These are phyloP conservation scores for Aspergillus neotritici DNA, from an alignment of 2,329 filamentous ascomycete genomes.

Conservation along the genomic window DNA sequence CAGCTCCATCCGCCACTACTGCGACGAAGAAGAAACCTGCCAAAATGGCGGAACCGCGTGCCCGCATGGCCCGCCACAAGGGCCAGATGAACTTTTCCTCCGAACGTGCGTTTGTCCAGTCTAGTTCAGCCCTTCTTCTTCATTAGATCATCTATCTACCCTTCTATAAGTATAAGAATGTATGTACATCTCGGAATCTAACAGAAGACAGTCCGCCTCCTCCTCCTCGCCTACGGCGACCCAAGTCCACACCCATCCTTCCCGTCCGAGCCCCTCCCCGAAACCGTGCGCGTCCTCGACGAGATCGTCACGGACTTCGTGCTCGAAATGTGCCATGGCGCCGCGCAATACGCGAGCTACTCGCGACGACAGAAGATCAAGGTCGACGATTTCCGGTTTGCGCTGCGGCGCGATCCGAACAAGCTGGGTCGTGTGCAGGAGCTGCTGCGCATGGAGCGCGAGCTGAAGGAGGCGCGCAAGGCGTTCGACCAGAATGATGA, in stretches of 20 bases:
- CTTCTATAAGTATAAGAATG: not conserved
- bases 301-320: constrained; percentile 97
- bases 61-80: constrained; percentile 72
- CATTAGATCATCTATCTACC: not conserved
- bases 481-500: constrained; percentile 43
- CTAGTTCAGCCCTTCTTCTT: not conserved
- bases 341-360: constrained; percentile 77
- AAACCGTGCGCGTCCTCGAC: constrained; percentile 82
- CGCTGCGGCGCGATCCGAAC: constrained; percentile 73
- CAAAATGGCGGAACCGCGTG: constrained; percentile 65
- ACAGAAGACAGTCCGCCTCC: constrained; percentile 32
- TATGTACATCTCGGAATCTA: too few relatives aligned
- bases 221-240: constrained; percentile 43
- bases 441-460: constrained; percentile 79
- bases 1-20: too few relatives aligned
- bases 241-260: constrained; percentile 55
- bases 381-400: constrained; percentile 95
- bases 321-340: constrained; percentile 85
- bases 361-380: constrained; percentile 93
- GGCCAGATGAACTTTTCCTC: constrained; percentile 73
- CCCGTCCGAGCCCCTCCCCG: constrained; percentile 67
- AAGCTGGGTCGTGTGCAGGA: constrained; percentile 88
- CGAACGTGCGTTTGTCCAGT: constrained; percentile 56
- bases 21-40: constrained; percentile 4
- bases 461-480: constrained; percentile 78